Evolutionary conservation across 139 green algal species (phyloP), one percentile per base, ranked within the genome.

Genomic region (Spirogloea muscicola): DNA sequence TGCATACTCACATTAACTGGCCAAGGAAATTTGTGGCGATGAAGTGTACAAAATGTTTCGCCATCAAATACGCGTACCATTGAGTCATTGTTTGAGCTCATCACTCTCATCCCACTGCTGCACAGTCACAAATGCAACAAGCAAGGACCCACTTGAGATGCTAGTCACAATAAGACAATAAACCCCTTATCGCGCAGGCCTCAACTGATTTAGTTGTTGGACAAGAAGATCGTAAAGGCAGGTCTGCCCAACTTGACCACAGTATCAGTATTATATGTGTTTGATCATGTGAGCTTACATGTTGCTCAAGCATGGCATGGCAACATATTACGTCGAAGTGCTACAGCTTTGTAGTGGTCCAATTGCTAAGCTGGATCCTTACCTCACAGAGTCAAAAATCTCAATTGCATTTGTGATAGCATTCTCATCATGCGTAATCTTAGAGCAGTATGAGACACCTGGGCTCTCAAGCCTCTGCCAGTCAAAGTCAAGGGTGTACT

Each of bases 321-420:
- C n/a, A n/a, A n/a, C n/a, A n/a, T n/a, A n/a, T n/a, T n/a, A n/a
- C n/a, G n/a, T n/a, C n/a, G n/a, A n/a, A n/a, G n/a, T n/a, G n/a
- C n/a, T n/a, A n/a, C n/a, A n/a, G n/a, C n/a, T n/a, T n/a, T n/a
- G n/a, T n/a, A n/a, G n/a, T n/a, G n/a, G n/a, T n/a, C n/a, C n/a
- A n/a, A n/a, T n/a, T n/a, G n/a, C n/a, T n/a, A n/a, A n/a, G n/a
- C n/a, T n/a, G n/a, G n/a, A n/a, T n/a, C n/a, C n/a, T n/a, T n/a
- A n/a, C 58, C 55, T 73, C 13, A 25, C 25, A 2, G 48, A n/a
- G 16, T 68, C 49, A 21, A 86, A 91, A 31, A 96, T 82, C 74
- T 96, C 93, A 1, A 97, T 85, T 1, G 86, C 92, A 72, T 97
- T 97, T 0, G 92, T 97, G 82, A 97, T 97, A 52, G 87, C 88